Base-by-base conservation (phyloP, 2,329 filamentous ascomycete genomes). In the Colletotrichum tropicale region DNA sequence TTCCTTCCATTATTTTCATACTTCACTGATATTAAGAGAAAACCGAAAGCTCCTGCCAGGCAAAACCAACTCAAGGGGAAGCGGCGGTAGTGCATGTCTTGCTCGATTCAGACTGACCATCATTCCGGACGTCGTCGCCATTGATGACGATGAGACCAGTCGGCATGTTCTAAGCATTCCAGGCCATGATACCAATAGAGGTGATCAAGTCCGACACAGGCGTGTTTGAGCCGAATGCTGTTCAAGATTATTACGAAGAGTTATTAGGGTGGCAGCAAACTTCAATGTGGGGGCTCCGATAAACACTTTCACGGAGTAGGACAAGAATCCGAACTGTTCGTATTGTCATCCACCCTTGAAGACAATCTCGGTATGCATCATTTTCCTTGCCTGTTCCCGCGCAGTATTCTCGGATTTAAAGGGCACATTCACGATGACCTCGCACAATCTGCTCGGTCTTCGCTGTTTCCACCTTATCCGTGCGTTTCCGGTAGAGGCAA, bases 201-300 rank as follows among this genome's bases (percentile, higher is more conserved):
- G 18, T 21, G 43, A 21, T 5, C 1, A 13, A 21, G n/a, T 1
- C 43, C n/a, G 1, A 21, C 0, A 52, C 6, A 0, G n/a, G 6
- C 10, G n/a, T 52, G 10, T 52, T 48, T 21, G 43, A 8, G n/a
- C 43, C 43, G n/a, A 21, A 52, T 52, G 10, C 43, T 52, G n/a
- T 10, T 13, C 6, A 52, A 52, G 43, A 52, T 52, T 52, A 21
- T 13, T 6, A 13, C 10, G n/a, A 10, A 1, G n/a, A 21, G 43
- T 13, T 24, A 21, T 21, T 6, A 21, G 10, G 1, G 43, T 52
- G 43, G 0, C 8, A 52, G 43, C n/a, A 52, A 13, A 13, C 10
- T 52, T 52, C 43, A 8, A 43, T 43, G 0, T 18, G 6, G 10
- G 1, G 10, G 8, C 4, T 52, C 0, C 43, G 8, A 13, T 7